Evolutionary conservation across 208 protist species (phyloP), one percentile per base, ranked within the genome.

Genomic region (Vickermania spadyakhi): DNA sequence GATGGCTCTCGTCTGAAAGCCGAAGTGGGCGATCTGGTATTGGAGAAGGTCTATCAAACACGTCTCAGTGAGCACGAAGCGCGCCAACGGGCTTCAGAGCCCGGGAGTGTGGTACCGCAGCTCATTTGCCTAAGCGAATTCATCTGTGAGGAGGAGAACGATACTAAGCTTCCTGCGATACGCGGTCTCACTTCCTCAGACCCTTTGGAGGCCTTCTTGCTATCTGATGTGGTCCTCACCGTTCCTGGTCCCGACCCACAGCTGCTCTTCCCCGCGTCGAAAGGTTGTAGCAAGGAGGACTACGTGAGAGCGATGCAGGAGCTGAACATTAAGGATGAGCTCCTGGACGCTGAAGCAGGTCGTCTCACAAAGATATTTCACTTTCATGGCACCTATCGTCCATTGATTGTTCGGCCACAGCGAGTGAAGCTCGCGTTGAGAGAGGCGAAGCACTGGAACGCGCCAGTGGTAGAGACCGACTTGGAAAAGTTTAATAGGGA

Each of bases 181-280:
- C 79, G 65, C 54, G 52, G 60, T n/a, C 72, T 96, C 5, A 81
- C 64, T 0, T 68, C 31, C 18, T 64, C 78, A 21, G 94, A 96
- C 25, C 64, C 81, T 41, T 78, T 77, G 30, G 58, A 54, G 42
- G 60, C 53, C 22, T 98, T 93, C 62, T 54, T 54, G 1, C 67
- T 98, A 1, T 28, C 56, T 13, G 94, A 97, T 68, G 76, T 98
- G 2, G 52, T 97, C 21, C 73, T 98, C 50, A 79, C 95, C 0
- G 62, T 98, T 2, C 95, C 94, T 5, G 96, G 96, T 3, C 77
- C 77, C 14, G 82, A 93, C 54, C 45, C 50, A 53, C 61, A 79
- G 23, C 72, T 98, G 25, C 28, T 72, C 27, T 96, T 89, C 57
- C 96, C 96, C 0, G 22, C 31, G 1, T 58, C 77, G 14, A 27